Conservation (phyloP, 257 asterid genomes). For the Salvia rosmarinus region DNA sequence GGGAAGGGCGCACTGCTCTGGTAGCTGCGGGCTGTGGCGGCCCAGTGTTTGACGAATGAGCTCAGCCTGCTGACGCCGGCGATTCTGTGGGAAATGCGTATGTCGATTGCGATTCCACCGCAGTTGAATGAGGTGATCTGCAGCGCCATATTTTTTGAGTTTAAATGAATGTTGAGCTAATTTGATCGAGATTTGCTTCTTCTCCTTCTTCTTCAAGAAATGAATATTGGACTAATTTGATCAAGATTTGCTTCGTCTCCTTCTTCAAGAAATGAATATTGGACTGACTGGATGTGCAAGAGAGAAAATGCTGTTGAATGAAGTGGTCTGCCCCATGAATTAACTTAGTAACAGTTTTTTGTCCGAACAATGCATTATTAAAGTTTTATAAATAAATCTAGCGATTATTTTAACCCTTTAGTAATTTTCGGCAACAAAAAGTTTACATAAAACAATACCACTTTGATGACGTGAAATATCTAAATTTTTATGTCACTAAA, state of each 20-base stretch:
- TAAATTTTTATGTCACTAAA: no score
- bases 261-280: neutral
- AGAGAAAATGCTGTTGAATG: neutral
- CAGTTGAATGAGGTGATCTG: slow-evolving; percentile 45
- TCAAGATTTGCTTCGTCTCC: no score
- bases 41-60: slow-evolving; percentile 57
- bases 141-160: neutral
- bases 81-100: slow-evolving; percentile 57
- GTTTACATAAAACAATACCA: no score
- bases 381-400: no score
- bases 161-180: neutral
- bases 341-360: no score
- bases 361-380: no score
- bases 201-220: neutral
- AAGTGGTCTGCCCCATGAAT: no score
- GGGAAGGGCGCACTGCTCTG: slow-evolving; percentile 26
- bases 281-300: neutral
- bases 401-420: no score
- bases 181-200: no score
- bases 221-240: neutral
- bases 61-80: slow-evolving; percentile 51
- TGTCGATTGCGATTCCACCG: slow-evolving; percentile 53
- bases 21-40: slow-evolving; percentile 27
- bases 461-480: no score
- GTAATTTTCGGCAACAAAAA: no score